phyloP scores from a whole-genome alignment of 139 green algal species.

The Gonium pectorale region DNA sequence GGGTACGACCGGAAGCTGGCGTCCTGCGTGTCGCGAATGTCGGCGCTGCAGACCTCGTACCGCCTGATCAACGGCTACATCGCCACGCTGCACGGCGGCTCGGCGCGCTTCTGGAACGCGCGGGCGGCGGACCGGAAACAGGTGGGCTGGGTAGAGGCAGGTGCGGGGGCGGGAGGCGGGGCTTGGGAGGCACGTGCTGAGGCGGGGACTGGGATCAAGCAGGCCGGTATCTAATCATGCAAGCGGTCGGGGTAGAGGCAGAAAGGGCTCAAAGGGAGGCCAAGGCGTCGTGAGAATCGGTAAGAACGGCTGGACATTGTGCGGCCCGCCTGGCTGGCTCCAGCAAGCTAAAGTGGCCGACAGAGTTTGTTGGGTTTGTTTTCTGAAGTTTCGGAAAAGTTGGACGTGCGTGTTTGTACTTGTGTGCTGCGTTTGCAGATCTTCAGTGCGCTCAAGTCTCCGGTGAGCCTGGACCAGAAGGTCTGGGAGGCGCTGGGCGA shows the following conservation, averaged over 20 bases:
- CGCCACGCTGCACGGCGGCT: neutral
- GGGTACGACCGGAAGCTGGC: constrained; percentile 6
- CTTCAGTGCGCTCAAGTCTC: constrained; percentile 10
- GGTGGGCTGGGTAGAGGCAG: neutral
- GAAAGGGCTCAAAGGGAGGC: neutral
- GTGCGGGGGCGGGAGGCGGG: neutral
- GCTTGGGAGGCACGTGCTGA: neutral
- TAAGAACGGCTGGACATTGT: too few relatives aligned
- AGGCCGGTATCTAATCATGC: neutral
- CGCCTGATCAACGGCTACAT: neutral
- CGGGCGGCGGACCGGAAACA: neutral
- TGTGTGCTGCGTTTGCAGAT: neutral
- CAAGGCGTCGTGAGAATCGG: neutral
- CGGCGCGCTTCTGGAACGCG: constrained; percentile 19
- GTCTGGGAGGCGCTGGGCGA: constrained; percentile 26
- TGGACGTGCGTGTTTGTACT: neutral
- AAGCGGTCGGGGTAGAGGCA: neutral
- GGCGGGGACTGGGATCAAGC: neutral
- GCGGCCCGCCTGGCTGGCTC: too few relatives aligned
- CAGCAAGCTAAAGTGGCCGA: too few relatives aligned
- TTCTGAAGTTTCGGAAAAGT: neutral
- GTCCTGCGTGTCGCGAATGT: constrained; percentile 2
- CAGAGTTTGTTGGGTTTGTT: too few relatives aligned
- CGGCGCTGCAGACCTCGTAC: neutral
- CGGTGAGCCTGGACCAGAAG: neutral